phyloP scores from a whole-genome alignment of 2,329 filamentous ascomycete species.

The Fusarium brevicatenulatum region DNA sequence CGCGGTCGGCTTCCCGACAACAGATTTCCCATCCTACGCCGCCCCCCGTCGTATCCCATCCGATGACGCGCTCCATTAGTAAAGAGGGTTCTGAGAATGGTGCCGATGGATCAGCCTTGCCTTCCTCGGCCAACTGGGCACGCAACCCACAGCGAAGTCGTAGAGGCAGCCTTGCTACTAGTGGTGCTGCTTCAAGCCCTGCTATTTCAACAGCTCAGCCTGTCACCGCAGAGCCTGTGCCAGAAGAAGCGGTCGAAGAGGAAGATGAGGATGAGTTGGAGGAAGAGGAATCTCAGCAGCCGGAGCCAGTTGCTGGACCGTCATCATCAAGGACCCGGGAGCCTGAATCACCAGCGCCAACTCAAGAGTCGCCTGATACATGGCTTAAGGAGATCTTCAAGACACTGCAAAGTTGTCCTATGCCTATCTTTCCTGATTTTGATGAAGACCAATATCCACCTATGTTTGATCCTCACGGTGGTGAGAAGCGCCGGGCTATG shows the following conservation, averaged over 20 bases:
- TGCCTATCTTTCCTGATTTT: slow-evolving; percentile 39
- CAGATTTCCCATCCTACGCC: slow-evolving; percentile 53
- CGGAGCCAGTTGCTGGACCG: slow-evolving; percentile 44
- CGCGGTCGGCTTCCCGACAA: slow-evolving; percentile 64
- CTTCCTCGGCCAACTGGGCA: slow-evolving; percentile 95
- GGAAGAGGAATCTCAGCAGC: slow-evolving; percentile 37
- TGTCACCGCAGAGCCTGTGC: slow-evolving; percentile 60
- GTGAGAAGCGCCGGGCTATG: slow-evolving; percentile 81
- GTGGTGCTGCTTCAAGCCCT: slow-evolving; percentile 83
- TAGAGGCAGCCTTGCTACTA: slow-evolving; percentile 82
- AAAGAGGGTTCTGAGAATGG: slow-evolving; percentile 78
- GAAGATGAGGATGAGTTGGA: slow-evolving; percentile 36
- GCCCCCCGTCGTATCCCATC: slow-evolving; percentile 59
- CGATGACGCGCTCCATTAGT: slow-evolving; percentile 81
- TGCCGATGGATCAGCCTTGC: slow-evolving; percentile 88
- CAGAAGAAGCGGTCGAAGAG: slow-evolving; percentile 53
- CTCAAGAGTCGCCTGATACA: slow-evolving; percentile 33
- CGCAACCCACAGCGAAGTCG: slow-evolving; percentile 73
- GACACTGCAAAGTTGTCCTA: slow-evolving; percentile 50
- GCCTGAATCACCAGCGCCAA: slow-evolving; percentile 19
- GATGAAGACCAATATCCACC: slow-evolving; percentile 63
- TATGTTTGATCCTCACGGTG: slow-evolving; percentile 84
- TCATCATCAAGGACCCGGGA: slow-evolving; percentile 33
- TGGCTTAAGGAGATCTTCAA: slow-evolving; percentile 52
- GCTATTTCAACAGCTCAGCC: slow-evolving; percentile 71